Conservation (phyloP, 31 red algal genomes). For the Endocladia muricata region DNA sequence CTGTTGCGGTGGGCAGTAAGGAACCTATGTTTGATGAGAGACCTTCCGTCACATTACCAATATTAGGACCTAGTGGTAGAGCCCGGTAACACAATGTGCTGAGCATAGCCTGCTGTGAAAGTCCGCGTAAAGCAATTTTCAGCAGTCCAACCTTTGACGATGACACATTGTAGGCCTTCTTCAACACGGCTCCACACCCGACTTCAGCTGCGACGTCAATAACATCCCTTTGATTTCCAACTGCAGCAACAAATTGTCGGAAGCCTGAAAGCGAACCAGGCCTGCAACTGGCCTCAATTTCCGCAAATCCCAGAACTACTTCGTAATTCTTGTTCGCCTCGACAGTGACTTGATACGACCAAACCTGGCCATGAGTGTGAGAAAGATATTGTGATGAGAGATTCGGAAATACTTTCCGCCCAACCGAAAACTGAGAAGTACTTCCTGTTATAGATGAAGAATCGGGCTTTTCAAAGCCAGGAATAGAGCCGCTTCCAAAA, state of each 20-base stretch:
- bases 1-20: background rate
- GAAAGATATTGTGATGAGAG: constrained; percentile 46
- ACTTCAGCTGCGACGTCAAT: constrained; percentile 36
- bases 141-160: constrained; percentile 2
- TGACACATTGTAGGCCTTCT: constrained; percentile 19
- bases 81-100: constrained; percentile 42
- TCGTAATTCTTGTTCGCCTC: constrained; percentile 16
- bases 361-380: constrained; percentile 31
- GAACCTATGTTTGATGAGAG: too few relatives aligned
- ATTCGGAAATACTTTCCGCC: constrained; percentile 19
- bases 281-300: constrained; percentile 30
- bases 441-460: constrained; percentile 1
- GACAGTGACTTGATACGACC: constrained; percentile 35
- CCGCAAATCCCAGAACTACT: constrained; percentile 46
- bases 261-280: constrained; percentile 9
- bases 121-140: constrained; percentile 1
- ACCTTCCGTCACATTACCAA: too few relatives aligned
- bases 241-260: constrained; percentile 10
- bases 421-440: constrained; percentile 17
- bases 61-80: too few relatives aligned
- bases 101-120: constrained; percentile 38
- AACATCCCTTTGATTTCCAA: constrained; percentile 18
- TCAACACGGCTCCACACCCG: constrained; percentile 30
- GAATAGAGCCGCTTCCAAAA: constrained; percentile 31
- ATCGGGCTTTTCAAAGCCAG: constrained; percentile 25